Evolutionary conservation across 108 stramenopile species (phyloP), one percentile per base, ranked within the genome.

Genomic region (Chaetoceros tenuissimus): DNA sequence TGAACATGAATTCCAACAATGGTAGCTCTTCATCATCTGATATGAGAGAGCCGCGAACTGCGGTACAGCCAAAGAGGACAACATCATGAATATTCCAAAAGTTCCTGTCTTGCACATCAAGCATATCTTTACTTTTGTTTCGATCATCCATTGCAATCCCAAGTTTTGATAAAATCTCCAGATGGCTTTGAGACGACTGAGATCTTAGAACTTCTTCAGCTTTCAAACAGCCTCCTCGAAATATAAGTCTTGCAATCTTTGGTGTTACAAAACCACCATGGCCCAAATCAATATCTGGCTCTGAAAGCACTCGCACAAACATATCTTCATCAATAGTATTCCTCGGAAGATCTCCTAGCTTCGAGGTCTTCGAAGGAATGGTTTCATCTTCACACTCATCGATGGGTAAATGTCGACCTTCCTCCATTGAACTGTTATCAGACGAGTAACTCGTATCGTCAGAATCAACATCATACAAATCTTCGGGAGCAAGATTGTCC

Each of bases 211-310:
- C 8, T 13, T 40, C 34, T 40, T 40, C 13, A 13, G 34, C 34
- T 40, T 40, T 40, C 5, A 10, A 40, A 23, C 49, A 31, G 1
- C 69, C 63, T 17, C 66, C 81, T 27, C 66, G 54, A 67, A 92
- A 92, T 1, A 81, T 80, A 46, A 63, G 60, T 61, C 68, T 34
- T 18, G 85, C 84, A 55, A 92, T 68, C 23, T 67, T 55, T 31
- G 55, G 34, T 17, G 85, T 77, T 19, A 92, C 56, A 61, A 84
- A 87, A 47, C 89, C 89, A 29, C 86, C 86, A 49, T 92, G 89
- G 24, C 86, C 85, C 30, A 84, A 40, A 60, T 87, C 86, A 29
- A 68, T 63, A 55, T 74, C 81, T 0, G 67, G 60, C 3, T 20
- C 25, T 16, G 71, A 81, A 16, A 87, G 74, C 1, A 78, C 73